Percentiles rank a stretch among this genome's conserved stretches.
Conservation (phyloP, 306 rosid species). For the Urtica urens region DNA sequence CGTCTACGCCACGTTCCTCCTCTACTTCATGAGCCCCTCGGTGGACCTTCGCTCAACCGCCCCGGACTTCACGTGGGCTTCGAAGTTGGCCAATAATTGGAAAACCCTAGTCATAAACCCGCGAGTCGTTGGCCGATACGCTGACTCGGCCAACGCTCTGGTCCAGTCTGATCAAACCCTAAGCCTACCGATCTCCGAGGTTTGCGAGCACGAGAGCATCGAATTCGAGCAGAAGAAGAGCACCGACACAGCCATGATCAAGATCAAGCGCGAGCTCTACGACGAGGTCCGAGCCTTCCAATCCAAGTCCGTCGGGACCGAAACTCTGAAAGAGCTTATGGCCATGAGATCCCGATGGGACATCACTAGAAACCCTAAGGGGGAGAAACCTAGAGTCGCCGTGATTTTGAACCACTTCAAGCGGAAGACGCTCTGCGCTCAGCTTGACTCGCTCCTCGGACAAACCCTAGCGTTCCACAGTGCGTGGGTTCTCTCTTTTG, state of each 20-base stretch:
- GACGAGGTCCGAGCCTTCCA: slow-evolving; percentile 56
- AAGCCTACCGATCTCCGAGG: slow-evolving; percentile 24
- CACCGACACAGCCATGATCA: slow-evolving; percentile 63
- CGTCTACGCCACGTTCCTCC: slow-evolving; percentile 69
- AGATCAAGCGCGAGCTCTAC: slow-evolving; percentile 67
- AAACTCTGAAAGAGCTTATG: slow-evolving; percentile 63
- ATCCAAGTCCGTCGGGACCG: slow-evolving; percentile 38
- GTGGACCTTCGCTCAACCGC: slow-evolving; percentile 51
- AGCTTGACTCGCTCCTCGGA: slow-evolving; percentile 63
- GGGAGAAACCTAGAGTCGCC: slow-evolving; percentile 52
- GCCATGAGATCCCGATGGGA: slow-evolving; percentile 82
- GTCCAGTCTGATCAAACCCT: slow-evolving; percentile 18
- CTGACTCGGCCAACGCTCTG: slow-evolving; percentile 41
- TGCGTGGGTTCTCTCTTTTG: slow-evolving; percentile 92
- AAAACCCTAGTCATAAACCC: slow-evolving; percentile 48
- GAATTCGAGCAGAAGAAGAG: slow-evolving; percentile 91
- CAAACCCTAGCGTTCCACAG: slow-evolving; percentile 84
- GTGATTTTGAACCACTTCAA: slow-evolving; percentile 86
- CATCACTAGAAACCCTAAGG: slow-evolving; percentile 19
- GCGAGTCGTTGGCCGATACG: slow-evolving; percentile 49
- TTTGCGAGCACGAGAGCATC: slow-evolving; percentile 69
- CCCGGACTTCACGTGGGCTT: slow-evolving; percentile 76
- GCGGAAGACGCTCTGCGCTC: slow-evolving; percentile 87
- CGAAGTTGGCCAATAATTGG: slow-evolving; percentile 77
- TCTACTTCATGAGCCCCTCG: slow-evolving; percentile 81